Evolutionary conservation across 2,329 filamentous ascomycete species (phyloP).

Genomic region (Claviceps pusilla): DNA sequence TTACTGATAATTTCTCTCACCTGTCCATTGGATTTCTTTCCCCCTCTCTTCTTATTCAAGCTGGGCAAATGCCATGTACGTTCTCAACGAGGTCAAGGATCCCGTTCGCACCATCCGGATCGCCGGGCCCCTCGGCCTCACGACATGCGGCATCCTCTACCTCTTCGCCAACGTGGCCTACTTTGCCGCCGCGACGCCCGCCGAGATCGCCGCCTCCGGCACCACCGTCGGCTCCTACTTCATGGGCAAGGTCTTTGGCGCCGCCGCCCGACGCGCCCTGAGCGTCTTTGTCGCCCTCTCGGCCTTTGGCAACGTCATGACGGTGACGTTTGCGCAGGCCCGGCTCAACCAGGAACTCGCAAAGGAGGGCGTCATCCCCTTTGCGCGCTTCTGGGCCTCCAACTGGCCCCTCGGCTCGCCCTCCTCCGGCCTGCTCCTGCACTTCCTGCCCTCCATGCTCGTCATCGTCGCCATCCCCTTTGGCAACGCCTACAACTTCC

Average conservation of each 20-base stretch:
- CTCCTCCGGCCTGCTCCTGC: slow-evolving; percentile 22
- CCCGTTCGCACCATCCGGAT: slow-evolving; percentile 38
- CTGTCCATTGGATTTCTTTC: too few species aligned
- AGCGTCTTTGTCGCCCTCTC: slow-evolving; percentile 45
- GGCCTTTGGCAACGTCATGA: slow-evolving; percentile 47
- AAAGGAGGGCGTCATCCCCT: slow-evolving; percentile 54
- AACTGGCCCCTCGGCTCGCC: slow-evolving; percentile 54
- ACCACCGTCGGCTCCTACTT: slow-evolving; percentile 47
- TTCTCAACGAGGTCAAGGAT: slow-evolving; percentile 41
- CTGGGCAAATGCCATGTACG: slow-evolving; percentile 48
- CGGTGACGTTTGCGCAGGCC: slow-evolving; percentile 43
- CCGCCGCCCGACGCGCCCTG: slow-evolving; percentile 31
- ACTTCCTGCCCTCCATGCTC: slow-evolving; percentile 25
- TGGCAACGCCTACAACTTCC: slow-evolving; percentile 54
- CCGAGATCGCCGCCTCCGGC: slow-evolving; percentile 40
- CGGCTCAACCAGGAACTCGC: slow-evolving; percentile 51
- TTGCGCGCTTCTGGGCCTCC: slow-evolving; percentile 51
- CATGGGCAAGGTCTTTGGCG: slow-evolving; percentile 47
- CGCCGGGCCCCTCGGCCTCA: slow-evolving; percentile 43
- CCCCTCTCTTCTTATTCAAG: too few species aligned
- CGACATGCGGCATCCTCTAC: slow-evolving; percentile 44
- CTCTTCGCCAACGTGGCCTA: slow-evolving; percentile 51
- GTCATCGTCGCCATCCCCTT: slow-evolving; percentile 52
- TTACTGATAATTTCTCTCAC: too few species aligned
- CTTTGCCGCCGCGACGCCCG: slow-evolving; percentile 46